Percentiles rank a stretch among this genome's conserved stretches.
phyloP scores from a whole-genome alignment of 2,329 filamentous ascomycete genomes.

The Penicillium concentricum region DNA sequence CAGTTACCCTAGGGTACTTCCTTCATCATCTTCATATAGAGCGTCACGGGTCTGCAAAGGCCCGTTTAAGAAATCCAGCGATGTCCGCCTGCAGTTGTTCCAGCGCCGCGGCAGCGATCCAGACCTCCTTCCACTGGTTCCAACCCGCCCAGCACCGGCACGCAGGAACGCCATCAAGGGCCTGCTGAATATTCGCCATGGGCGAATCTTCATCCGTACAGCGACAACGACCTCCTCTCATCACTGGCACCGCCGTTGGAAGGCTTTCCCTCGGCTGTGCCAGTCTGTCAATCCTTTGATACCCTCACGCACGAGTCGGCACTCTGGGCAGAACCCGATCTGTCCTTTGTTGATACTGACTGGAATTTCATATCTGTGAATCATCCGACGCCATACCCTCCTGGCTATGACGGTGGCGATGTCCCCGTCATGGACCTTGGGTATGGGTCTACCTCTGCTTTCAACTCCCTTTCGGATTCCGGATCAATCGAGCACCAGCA shows the following conservation, averaged over 20 bases:
- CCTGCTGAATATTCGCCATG: slow-evolving; percentile 15
- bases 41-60: slow-evolving; percentile 27
- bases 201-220: slow-evolving; percentile 14
- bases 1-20: slow-evolving; percentile 2
- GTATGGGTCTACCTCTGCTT: slow-evolving; percentile 17
- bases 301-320: slow-evolving; percentile 18
- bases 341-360: slow-evolving; percentile 22
- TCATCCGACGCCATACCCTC: slow-evolving; percentile 6
- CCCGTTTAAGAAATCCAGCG: slow-evolving; percentile 26
- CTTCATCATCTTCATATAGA: not conserved
- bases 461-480: slow-evolving; percentile 23
- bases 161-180: slow-evolving; percentile 18
- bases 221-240: slow-evolving; percentile 11
- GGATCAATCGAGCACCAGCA: slow-evolving; percentile 15
- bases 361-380: slow-evolving; percentile 20
- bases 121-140: slow-evolving; percentile 15
- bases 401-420: slow-evolving; percentile 13
- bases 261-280: slow-evolving; percentile 14
- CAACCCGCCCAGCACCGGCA: slow-evolving; percentile 15
- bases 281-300: slow-evolving; percentile 20
- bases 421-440: slow-evolving; percentile 9
- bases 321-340: slow-evolving; percentile 21
- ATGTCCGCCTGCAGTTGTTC: slow-evolving; percentile 24
- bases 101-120: slow-evolving; percentile 18
- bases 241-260: slow-evolving; percentile 15